Conservation (phyloP, 2,329 filamentous ascomycete species). For the Diaporthe caulivora region DNA sequence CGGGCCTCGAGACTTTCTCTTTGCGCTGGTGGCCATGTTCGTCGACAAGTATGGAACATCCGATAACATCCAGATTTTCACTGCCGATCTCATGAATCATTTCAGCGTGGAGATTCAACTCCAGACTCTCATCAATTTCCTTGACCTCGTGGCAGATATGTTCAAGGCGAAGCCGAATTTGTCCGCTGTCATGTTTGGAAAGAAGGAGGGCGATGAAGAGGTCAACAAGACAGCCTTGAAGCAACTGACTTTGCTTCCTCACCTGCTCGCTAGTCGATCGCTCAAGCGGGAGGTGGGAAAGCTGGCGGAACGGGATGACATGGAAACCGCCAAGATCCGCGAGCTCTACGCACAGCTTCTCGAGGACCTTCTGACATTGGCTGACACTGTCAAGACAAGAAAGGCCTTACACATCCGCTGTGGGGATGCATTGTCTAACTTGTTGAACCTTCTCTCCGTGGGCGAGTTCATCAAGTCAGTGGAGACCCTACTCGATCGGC, state of each 20-base stretch:
- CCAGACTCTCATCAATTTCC: conserved; percentile 80
- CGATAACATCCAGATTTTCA: conserved; percentile 79
- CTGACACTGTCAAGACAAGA: conserved; percentile 71
- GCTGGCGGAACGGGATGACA: conserved; percentile 72
- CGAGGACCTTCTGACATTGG: conserved; percentile 74
- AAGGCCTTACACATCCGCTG: conserved; percentile 69
- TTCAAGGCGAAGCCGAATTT: conserved; percentile 81
- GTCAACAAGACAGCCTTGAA: conserved; percentile 64
- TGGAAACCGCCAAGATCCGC: conserved; percentile 75
- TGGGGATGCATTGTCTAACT: conserved; percentile 79
- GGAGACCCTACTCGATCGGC: conserved; percentile 81
- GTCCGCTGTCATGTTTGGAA: conserved; percentile 78
- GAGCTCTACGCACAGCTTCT: conserved; percentile 77
- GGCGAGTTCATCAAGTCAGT: conserved; percentile 91
- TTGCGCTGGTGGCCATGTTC: conserved; percentile 88
- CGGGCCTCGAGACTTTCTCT: conserved; percentile 87
- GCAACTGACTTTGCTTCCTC: conserved; percentile 68
- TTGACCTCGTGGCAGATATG: conserved; percentile 81
- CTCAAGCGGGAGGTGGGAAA: conserved; percentile 68
- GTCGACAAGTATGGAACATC: conserved; percentile 89
- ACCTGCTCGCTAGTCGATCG: conserved; percentile 69
- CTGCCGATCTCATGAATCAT: conserved; percentile 77
- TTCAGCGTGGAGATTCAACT: conserved; percentile 84
- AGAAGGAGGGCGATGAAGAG: conserved; percentile 61
- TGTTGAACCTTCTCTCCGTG: conserved; percentile 88